phyloP scores from a whole-genome alignment of 805 yeast genomes.

The Kazachstania bromeliacearum region DNA sequence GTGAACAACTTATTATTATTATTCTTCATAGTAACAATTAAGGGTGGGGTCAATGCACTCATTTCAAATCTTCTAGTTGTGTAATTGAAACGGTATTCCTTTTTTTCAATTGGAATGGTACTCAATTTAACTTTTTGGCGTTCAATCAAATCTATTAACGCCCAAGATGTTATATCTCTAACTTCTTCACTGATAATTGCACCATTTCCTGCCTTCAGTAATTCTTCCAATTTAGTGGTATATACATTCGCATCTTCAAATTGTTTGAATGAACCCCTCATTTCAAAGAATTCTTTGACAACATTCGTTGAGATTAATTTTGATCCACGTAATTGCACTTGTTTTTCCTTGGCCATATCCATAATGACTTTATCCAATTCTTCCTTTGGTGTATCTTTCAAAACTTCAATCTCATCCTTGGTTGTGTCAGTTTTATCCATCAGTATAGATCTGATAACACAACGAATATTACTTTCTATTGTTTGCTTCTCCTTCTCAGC shows the following conservation, averaged over 20 bases:
- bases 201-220: slow-evolving; percentile 43
- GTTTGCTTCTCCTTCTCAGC: neutral
- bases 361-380: slow-evolving; percentile 36
- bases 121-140: slow-evolving; percentile 34
- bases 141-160: slow-evolving; percentile 48
- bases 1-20: slow-evolving; percentile 6
- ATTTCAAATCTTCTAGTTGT: slow-evolving; percentile 69
- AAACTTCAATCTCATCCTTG: slow-evolving; percentile 22
- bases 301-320: slow-evolving; percentile 25
- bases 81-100: slow-evolving; percentile 48
- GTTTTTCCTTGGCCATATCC: slow-evolving; percentile 42
- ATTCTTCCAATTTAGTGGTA: slow-evolving; percentile 33
- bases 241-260: slow-evolving; percentile 41
- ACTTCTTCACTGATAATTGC: slow-evolving; percentile 42
- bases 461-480: slow-evolving; percentile 23
- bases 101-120: slow-evolving; percentile 47
- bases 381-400: slow-evolving; percentile 41
- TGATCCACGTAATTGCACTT: slow-evolving; percentile 41
- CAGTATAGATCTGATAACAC: slow-evolving; percentile 30
- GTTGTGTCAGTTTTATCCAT: slow-evolving; percentile 23
- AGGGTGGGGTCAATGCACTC: slow-evolving; percentile 47
- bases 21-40: slow-evolving; percentile 34
- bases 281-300: slow-evolving; percentile 18
- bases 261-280: slow-evolving; percentile 27
- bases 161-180: slow-evolving; percentile 53